These are phyloP conservation scores for Cryptococcus jaspeensis DNA, from an alignment of 1,284 basidiomycete species.

Conservation along the genomic window DNA sequence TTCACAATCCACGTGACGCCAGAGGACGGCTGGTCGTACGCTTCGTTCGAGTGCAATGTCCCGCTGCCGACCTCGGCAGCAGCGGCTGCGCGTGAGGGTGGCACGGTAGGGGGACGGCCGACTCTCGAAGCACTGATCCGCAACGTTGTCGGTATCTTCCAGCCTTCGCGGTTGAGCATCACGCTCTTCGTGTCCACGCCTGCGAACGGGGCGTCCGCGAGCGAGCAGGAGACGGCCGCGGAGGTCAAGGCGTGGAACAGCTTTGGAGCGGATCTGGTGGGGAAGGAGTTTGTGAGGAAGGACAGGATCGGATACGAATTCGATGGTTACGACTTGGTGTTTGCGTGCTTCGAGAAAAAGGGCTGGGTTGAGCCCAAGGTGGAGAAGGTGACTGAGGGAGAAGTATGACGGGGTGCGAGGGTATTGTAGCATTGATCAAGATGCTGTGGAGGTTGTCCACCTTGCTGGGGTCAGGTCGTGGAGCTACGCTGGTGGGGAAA, in stretches of 20 bases:
- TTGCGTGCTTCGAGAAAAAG: slow-evolving; percentile 74
- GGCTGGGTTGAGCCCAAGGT: slow-evolving; percentile 43
- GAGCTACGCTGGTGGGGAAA: too few species aligned
- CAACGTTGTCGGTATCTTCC: slow-evolving; percentile 88
- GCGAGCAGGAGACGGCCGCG: slow-evolving; percentile 23
- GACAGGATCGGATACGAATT: slow-evolving; percentile 99
- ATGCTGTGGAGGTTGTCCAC: background rate
- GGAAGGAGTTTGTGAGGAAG: slow-evolving; percentile 60
- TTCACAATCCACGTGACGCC: slow-evolving; percentile 99
- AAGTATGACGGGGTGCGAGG: background rate
- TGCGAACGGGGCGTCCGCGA: slow-evolving; percentile 52
- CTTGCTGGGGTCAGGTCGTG: too few species aligned
- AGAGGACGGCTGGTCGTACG: slow-evolving; percentile 95
- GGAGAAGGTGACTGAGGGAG: background rate
- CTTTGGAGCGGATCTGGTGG: slow-evolving; percentile 41
- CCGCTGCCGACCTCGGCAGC: slow-evolving; percentile 57
- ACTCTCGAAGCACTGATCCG: slow-evolving; percentile 77
- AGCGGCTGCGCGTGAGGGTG: background rate
- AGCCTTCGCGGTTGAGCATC: slow-evolving; percentile 80
- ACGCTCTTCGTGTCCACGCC: slow-evolving; percentile 84
- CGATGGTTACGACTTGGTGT: slow-evolving; percentile 90
- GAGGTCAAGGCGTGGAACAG: slow-evolving; percentile 37
- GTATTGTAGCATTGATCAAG: too few species aligned
- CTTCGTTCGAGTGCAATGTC: slow-evolving; percentile 98
- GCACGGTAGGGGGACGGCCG: slow-evolving; percentile 41